A percentile compares a stretch with the other conserved stretches of the same genome.
phyloP scores from a whole-genome alignment of 208 protist genomes.

The Acanthamoeba castellanii region DNA sequence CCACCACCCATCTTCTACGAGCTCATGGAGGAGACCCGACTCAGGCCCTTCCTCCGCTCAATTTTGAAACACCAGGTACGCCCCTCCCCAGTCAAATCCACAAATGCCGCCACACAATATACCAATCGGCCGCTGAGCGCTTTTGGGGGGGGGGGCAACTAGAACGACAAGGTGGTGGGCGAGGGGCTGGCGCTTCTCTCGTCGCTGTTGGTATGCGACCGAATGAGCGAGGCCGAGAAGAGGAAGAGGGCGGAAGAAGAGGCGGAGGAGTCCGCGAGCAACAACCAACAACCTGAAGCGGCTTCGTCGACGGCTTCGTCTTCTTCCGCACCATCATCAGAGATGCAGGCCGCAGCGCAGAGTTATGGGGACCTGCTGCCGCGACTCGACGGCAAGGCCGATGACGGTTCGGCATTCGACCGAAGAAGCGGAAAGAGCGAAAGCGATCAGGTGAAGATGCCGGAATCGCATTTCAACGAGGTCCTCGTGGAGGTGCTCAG shows the following conservation, averaged over 20 bases:
- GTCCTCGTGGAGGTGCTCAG: neutral
- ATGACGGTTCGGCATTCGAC: neutral
- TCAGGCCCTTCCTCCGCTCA: neutral
- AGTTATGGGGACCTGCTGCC: neutral
- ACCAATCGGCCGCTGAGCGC: neutral
- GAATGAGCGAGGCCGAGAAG: slow-evolving; percentile 27
- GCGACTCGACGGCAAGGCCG: neutral
- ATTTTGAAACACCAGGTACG: slow-evolving; percentile 12
- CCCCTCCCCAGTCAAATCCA: neutral
- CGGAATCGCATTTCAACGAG: neutral
- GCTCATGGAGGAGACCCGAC: neutral
- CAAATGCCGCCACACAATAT: neutral
- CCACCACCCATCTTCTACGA: slow-evolving; percentile 6
- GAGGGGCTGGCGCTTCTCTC: slow-evolving; percentile 43
- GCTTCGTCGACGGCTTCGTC: neutral
- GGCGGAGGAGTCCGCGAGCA: neutral
- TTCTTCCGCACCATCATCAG: neutral
- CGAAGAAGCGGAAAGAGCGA: neutral
- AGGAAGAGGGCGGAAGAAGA: neutral
- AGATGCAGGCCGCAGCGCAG: neutral
- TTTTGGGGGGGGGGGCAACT: neutral
- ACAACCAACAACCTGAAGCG: neutral
- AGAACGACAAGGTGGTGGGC: slow-evolving; percentile 25
- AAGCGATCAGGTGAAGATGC: neutral
- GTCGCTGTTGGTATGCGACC: slow-evolving; percentile 23